Percentiles rank a stretch among this genome's conserved stretches.
phyloP scores from a whole-genome alignment of 768 basidiomycete species.

The Leccinellum albellum region DNA sequence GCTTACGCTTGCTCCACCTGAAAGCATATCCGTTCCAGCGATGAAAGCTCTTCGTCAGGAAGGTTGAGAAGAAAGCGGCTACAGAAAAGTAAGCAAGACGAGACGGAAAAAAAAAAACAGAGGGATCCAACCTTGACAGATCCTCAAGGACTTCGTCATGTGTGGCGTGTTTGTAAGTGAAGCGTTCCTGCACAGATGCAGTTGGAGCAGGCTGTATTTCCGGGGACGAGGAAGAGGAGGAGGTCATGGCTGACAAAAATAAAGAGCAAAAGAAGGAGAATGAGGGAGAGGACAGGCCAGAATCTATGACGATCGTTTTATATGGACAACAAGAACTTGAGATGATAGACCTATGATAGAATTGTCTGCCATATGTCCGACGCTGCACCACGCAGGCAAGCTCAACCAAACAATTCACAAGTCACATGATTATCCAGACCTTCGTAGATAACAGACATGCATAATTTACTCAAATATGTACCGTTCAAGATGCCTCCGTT shows the following conservation, averaged over 20 bases:
- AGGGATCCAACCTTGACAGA: conserved; percentile 65
- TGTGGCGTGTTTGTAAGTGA: conserved; percentile 65
- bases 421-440: conserved; percentile 13
- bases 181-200: conserved; percentile 37
- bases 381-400: conserved; percentile 14
- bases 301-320: conserved; percentile 32
- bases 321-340: conserved; percentile 29
- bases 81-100: conserved; percentile 14
- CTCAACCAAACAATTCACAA: conserved; percentile 19
- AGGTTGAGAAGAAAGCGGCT: conserved; percentile 97
- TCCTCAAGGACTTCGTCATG: conserved; percentile 89
- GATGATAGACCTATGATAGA: conserved; percentile 26
- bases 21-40: conserved; percentile 92
- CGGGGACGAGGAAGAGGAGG: conserved; percentile 76
- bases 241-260: conserved; percentile 50
- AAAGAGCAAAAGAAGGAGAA: conserved; percentile 29
- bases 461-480: conserved; percentile 8
- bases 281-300: conserved; percentile 26
- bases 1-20: conserved; percentile 98
- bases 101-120: conserved; percentile 8
- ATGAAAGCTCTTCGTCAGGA: conserved; percentile 87
- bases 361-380: conserved; percentile 18
- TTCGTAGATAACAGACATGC: conserved; percentile 1
- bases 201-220: conserved; percentile 56
- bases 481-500: conserved; percentile 17